Conservation (phyloP, 1,139 yeast genomes). For the Saccharomyces hybrid region DNA sequence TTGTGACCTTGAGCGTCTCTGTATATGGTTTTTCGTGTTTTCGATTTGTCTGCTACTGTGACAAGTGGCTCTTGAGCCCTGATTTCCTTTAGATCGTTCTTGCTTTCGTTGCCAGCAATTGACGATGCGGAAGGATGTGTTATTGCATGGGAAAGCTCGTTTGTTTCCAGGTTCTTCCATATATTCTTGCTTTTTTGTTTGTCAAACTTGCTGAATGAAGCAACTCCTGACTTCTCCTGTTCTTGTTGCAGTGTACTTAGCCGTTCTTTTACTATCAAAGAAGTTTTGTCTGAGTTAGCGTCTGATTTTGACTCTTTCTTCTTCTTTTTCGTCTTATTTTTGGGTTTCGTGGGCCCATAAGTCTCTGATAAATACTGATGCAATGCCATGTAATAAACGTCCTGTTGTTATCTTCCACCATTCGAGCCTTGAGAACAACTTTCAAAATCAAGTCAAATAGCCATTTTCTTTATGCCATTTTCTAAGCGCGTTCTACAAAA, state of each 20-base stretch:
- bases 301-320: slow-evolving; percentile 11
- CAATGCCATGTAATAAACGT: slow-evolving; percentile 7
- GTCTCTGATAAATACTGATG: slow-evolving; percentile 20
- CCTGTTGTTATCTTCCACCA: neutral
- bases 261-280: neutral
- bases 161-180: slow-evolving; percentile 23
- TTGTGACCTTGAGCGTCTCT: slow-evolving; percentile 54
- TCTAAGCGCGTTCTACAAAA: neutral
- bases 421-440: neutral
- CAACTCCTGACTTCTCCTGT: neutral
- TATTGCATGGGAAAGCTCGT: slow-evolving; percentile 12
- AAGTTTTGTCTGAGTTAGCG: neutral
- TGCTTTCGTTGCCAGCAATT: neutral
- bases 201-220: neutral
- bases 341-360: slow-evolving; percentile 15
- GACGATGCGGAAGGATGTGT: neutral
- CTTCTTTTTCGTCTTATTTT: slow-evolving; percentile 16
- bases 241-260: neutral
- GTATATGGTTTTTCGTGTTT: slow-evolving; percentile 41
- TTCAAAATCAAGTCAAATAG: neutral
- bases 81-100: neutral
- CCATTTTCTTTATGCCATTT: neutral
- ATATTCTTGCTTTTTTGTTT: slow-evolving; percentile 10
- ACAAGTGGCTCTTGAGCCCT: neutral
- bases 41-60: slow-evolving; percentile 4